phyloP scores from a whole-genome alignment of 208 protist species.

The Crithidia acanthocephali region DNA sequence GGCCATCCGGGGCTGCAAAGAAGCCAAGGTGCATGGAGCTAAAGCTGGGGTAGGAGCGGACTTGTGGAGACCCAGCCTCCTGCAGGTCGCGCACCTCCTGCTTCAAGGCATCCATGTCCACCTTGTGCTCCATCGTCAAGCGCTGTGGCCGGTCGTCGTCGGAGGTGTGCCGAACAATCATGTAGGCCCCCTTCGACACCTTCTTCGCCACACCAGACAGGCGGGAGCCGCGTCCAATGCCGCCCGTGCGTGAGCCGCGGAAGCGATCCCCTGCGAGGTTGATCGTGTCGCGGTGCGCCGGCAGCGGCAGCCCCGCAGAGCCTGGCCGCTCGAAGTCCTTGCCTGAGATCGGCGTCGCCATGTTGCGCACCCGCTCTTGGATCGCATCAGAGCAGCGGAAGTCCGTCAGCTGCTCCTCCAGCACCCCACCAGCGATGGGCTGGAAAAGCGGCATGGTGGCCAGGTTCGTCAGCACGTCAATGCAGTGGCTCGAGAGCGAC shows the following conservation, averaged over 20 bases:
- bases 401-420: constrained; percentile 37
- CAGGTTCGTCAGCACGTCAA: constrained; percentile 45
- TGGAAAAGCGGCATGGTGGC: constrained; percentile 41
- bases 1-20: constrained; percentile 7
- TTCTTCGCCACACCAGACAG: constrained; percentile 1
- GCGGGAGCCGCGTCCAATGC: constrained; percentile 3
- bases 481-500: constrained; percentile 48
- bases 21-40: constrained; percentile 46
- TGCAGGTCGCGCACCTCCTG: constrained; percentile 33
- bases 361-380: constrained; percentile 43
- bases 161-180: constrained; percentile 25
- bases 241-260: constrained; percentile 11
- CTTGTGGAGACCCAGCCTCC: constrained; percentile 44
- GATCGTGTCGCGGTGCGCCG: constrained; percentile 51
- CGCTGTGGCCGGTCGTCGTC: constrained; percentile 22
- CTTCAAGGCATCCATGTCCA: constrained; percentile 37
- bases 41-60: constrained; percentile 69
- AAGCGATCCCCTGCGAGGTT: constrained; percentile 45
- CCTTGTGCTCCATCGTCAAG: background rate
- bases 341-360: constrained; percentile 58
- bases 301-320: constrained; percentile 21
- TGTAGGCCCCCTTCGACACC: constrained; percentile 19
- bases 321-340: constrained; percentile 34
- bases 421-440: constrained; percentile 20
- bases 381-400: constrained; percentile 33